Percentiles rank a stretch among this genome's conserved stretches.
These are phyloP conservation scores for Ascochyta koolunga DNA, from an alignment of 2,329 filamentous ascomycete species.

Conservation along the genomic window DNA sequence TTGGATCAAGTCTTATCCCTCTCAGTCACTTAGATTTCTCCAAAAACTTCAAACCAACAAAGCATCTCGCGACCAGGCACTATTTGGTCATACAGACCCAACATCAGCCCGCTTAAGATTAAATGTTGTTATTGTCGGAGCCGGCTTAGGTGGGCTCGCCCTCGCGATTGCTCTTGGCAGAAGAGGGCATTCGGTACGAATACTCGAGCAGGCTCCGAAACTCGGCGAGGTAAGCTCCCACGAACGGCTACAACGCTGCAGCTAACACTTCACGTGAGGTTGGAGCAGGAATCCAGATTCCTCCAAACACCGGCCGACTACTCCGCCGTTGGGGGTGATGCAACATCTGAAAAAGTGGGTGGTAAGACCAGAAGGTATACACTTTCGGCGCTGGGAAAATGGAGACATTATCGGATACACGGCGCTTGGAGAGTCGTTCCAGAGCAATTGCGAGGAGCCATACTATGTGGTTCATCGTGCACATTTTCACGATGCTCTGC, in stretches of 20 bases:
- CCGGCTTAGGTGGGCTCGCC: slow-evolving; percentile 49
- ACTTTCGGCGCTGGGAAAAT: slow-evolving; percentile 60
- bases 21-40: too few relatives aligned
- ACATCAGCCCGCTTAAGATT: not conserved
- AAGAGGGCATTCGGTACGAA: slow-evolving; percentile 22
- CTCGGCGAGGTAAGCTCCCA: slow-evolving; percentile 45
- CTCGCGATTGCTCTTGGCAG: slow-evolving; percentile 52
- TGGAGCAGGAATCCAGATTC: slow-evolving; percentile 25
- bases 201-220: slow-evolving; percentile 14
- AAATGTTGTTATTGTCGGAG: slow-evolving; percentile 49
- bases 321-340: slow-evolving; percentile 55
- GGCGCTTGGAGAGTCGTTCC: slow-evolving; percentile 47
- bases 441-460: slow-evolving; percentile 28
- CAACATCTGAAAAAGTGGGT: slow-evolving; percentile 8
- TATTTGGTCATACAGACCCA: too few relatives aligned
- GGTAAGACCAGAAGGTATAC: slow-evolving; percentile 51
- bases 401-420: slow-evolving; percentile 54
- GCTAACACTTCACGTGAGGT: slow-evolving; percentile 2
- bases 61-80: too few relatives aligned
- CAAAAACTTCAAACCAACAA: too few relatives aligned
- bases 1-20: too few relatives aligned
- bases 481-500: slow-evolving; percentile 18
- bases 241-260: not conserved
- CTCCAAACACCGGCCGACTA: slow-evolving; percentile 47
- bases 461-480: slow-evolving; percentile 24